A percentile compares a stretch with the other conserved stretches of the same genome.
Evolutionary conservation across 768 basidiomycete species (phyloP).

Genomic region (Lentinula raphanica): DNA sequence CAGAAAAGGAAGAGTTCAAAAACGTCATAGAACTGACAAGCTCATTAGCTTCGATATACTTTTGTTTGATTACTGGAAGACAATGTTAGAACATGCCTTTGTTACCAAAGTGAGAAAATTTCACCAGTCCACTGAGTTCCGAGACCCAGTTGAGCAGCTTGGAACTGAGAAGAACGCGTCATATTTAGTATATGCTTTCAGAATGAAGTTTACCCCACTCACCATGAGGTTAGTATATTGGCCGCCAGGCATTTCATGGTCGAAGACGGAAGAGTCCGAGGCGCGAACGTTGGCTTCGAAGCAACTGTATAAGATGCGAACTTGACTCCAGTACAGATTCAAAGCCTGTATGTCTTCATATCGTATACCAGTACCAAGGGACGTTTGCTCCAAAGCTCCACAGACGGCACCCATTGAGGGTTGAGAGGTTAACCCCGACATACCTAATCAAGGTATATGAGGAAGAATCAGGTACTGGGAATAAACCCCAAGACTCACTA

Average conservation of each 20-base stretch:
- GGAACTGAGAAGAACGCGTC: conserved; percentile 59
- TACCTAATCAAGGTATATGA: conserved; percentile 48
- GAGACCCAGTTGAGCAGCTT: conserved; percentile 94
- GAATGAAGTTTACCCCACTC: conserved; percentile 18
- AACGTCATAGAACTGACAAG: conserved; percentile 49
- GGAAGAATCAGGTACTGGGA: conserved; percentile 11
- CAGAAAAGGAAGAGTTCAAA: conserved; percentile 9
- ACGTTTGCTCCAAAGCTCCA: conserved; percentile 91
- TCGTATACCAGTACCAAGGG: conserved; percentile 90
- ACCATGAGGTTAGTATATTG: conserved; percentile 95
- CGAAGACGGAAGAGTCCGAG: conserved; percentile 96
- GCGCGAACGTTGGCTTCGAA: conserved; percentile 98
- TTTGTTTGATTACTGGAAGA: conserved; percentile 84
- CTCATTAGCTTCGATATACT: conserved; percentile 96
- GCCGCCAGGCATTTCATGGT: conserved; percentile 99
- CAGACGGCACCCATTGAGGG: conserved; percentile 98
- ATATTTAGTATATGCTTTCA: conserved; percentile 11
- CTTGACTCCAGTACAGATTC: conserved; percentile 97
- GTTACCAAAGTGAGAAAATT: conserved; percentile 12
- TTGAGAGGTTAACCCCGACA: conserved; percentile 98
- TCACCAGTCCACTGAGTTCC: conserved; percentile 92
- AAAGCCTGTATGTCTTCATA: conserved; percentile 96
- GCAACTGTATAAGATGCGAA: conserved; percentile 90
- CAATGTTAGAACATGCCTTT: conserved; percentile 9
- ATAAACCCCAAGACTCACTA: conserved; percentile 51